Evolutionary conservation across 306 rosid genomes (phyloP), one percentile per base, ranked within the genome.

Genomic region (Prunus persica): DNA sequence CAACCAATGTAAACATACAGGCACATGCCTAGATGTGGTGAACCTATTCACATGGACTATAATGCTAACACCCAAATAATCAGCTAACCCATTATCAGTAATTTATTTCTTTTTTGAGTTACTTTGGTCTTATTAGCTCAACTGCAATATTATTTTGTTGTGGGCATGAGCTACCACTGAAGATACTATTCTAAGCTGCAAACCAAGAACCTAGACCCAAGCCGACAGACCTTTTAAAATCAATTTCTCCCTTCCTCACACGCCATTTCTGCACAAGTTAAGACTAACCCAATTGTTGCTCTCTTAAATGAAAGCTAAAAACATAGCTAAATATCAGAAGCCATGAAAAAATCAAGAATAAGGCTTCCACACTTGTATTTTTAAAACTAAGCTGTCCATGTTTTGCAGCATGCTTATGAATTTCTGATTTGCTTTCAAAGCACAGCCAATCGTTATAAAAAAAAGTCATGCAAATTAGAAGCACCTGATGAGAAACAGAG

Each of bases 401-500:
- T 49, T 15, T 49, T 11, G 19, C 54, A 49, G 54, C 19, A 0
- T 61, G n/a, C 10, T 57, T 57, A 57, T 9, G 63, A 52, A 3
- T 57, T 24, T 5, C 2, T 20, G 63, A 57, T 20, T 57, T 57
- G 27, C 63, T 10, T 57, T 38, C 43, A 11, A 57, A 57, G 27
- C 50, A 34, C 56, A 20, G 56, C 12, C 52, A 65, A 24, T 22
- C 50, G 15, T 24, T n/a, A n/a, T 1, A 24, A 24, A 24, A 52
- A 18, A 13, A 61, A 16, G 2, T 25, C 62, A 55, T 8, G 12
- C 4, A 30, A 15, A 50, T 55, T 9, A 32, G 56, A 18, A 30
- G 57, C 61, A 87, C 98, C 97, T 91, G 98, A 67, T 93, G 97
- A 74, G 93, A 73, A 72, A 87, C 77, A 41, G 97, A 87, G 82